phyloP scores from a whole-genome alignment of 208 protist genomes.

The Leishmania tropica region DNA sequence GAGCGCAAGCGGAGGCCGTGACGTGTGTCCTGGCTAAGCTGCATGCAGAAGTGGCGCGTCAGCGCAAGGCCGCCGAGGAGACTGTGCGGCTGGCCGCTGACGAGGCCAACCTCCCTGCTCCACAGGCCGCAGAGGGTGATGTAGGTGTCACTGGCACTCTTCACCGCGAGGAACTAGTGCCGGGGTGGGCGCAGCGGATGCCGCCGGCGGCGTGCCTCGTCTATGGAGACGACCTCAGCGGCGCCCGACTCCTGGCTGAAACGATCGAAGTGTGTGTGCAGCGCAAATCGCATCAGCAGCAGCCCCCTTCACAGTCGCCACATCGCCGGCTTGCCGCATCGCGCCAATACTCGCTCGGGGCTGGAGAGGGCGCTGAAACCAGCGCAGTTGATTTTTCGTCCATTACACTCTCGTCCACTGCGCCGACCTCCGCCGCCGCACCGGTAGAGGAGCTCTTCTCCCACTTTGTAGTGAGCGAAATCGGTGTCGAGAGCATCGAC shows the following conservation, averaged over 20 bases:
- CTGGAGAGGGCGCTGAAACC: not conserved
- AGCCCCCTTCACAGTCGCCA: constrained; percentile 4
- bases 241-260: constrained; percentile 52
- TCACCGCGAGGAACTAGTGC: constrained; percentile 48
- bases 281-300: constrained; percentile 17
- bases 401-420: not conserved
- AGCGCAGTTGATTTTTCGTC: not conserved
- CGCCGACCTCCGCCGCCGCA: not conserved
- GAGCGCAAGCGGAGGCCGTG: constrained; percentile 22
- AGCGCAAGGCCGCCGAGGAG: constrained; percentile 88
- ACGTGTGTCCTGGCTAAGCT: constrained; percentile 14
- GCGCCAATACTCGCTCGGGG: not conserved
- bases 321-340: constrained; percentile 11
- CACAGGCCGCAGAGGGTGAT: not conserved
- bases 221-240: constrained; percentile 82
- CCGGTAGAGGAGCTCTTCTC: constrained; percentile 11
- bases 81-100: constrained; percentile 80
- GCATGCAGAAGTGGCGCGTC: constrained; percentile 31
- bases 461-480: constrained; percentile 21
- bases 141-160: not conserved
- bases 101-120: constrained; percentile 13
- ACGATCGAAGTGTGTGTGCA: constrained; percentile 38
- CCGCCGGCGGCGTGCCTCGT: constrained; percentile 79
- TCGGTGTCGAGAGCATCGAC: constrained; percentile 27
- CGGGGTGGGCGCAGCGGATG: constrained; percentile 72